Percentiles rank a stretch among this genome's conserved stretches.
These are phyloP conservation scores for Ophiostoma sp. DNA, from an alignment of 2,329 filamentous ascomycete genomes.

Conservation along the genomic window DNA sequence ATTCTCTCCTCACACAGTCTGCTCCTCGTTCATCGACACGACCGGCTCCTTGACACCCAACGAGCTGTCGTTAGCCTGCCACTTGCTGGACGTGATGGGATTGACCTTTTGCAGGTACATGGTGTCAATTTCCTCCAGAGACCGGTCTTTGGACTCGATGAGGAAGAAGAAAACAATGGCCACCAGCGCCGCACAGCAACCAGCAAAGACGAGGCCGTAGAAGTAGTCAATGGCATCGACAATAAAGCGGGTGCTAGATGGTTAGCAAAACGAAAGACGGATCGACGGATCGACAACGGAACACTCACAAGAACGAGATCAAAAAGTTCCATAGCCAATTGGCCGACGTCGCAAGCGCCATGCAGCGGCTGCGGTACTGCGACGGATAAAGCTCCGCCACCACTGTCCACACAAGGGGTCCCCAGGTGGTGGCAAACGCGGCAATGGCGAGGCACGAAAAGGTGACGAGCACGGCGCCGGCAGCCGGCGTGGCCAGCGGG, in stretches of 20 bases:
- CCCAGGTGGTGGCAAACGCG: slow-evolving; percentile 54
- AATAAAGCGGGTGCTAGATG: neutral
- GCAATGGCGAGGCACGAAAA: slow-evolving; percentile 61
- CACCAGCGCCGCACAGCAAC: slow-evolving; percentile 8
- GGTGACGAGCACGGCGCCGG: slow-evolving; percentile 52
- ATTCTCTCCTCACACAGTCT: too few species aligned
- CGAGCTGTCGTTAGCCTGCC: neutral
- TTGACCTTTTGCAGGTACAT: slow-evolving; percentile 2
- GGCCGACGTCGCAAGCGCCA: slow-evolving; percentile 63
- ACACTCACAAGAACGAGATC: slow-evolving; percentile 14
- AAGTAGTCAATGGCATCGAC: slow-evolving; percentile 12
- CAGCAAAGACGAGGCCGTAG: slow-evolving; percentile 9
- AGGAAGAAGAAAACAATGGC: slow-evolving; percentile 14
- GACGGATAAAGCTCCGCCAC: slow-evolving; percentile 59
- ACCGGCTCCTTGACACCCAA: neutral
- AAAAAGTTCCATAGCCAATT: slow-evolving; percentile 42
- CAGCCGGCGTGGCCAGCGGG: slow-evolving; percentile 48
- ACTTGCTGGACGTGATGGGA: slow-evolving; percentile 10
- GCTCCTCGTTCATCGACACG: neutral
- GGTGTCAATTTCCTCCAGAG: slow-evolving; percentile 18
- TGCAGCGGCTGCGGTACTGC: slow-evolving; percentile 55
- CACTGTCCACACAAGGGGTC: slow-evolving; percentile 48
- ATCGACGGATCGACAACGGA: neutral
- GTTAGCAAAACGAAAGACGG: neutral
- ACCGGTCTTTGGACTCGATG: slow-evolving; percentile 17